Base-by-base conservation (phyloP, 257 asterid species). In the Coffea eugenioides region DNA sequence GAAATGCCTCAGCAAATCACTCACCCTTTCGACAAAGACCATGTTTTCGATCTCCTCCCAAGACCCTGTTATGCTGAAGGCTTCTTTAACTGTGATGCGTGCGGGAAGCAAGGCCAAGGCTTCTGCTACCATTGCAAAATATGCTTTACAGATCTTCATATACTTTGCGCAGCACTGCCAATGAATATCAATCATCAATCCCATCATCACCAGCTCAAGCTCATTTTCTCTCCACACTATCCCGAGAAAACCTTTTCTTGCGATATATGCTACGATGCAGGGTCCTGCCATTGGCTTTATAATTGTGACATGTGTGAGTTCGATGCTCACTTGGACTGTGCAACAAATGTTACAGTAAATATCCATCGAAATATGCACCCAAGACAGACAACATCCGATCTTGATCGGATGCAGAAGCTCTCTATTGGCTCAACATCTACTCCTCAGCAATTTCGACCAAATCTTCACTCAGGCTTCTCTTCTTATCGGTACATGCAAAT, bases 31-130 rank as follows among this genome's bases (percentile, higher is more conserved):
- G 86, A 90, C 31, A 79, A 48, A n/a, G 68, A 80, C 72, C 94
- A 90, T 68, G 72, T 66, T 23, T 84, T 90, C 5, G 52, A 74
- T n/a, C 91, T 88, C 79, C 88, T 77, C 18, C 75, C 90, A 0
- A 83, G 74, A 72, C 92, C 94, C 11, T 82, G 80, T 2, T 90
- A 90, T 83, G 85, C 90, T 0, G 89, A 83, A 27, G 94, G 91
- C 62, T 49, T 80, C 2, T 90, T 88, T 87, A 73, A 43, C 77
- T 90, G 92, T 75, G 94, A 90, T 82, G 94, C 90, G 23, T 90
- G 94, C 14, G 86, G 86, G 13, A 62, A 78, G 61, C 83, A 75
- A 36, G 92, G 94, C 31, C 74, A 52, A 68, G 89, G 89, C 0
- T 88, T 90, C 31, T 84, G 84, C 5, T 90, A 88, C 72, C 89